Percentiles rank a stretch among this genome's conserved stretches.
Conservation (phyloP, 441 rosid genomes). For the Croton laevigatus region DNA sequence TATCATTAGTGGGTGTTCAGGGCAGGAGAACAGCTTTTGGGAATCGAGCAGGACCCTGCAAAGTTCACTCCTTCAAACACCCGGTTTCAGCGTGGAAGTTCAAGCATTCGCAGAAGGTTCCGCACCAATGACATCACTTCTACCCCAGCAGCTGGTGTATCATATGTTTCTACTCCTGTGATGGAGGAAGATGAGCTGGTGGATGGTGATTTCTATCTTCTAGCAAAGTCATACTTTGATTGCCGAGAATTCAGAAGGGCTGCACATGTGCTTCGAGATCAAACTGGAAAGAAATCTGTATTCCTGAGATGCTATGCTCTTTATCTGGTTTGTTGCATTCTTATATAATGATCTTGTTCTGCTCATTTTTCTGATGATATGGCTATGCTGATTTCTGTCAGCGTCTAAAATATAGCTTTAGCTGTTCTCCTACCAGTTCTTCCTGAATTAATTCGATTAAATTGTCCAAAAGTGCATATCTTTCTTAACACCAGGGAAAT, state of each 20-base stretch:
- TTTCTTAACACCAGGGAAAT: neutral
- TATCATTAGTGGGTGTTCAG: conserved; percentile 31
- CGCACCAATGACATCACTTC: conserved; percentile 66
- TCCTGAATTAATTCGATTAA: neutral
- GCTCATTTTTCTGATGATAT: neutral
- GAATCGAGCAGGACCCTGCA: conserved; percentile 80
- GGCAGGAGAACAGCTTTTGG: conserved; percentile 91
- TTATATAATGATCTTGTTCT: neutral
- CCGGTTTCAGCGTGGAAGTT: conserved; percentile 91
- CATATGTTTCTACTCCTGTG: conserved; percentile 69
- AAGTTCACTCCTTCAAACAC: conserved; percentile 86
- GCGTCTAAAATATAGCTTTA: neutral
- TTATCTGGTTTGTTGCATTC: conserved; percentile 56
- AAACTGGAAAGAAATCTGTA: conserved; percentile 64
- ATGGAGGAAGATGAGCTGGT: conserved; percentile 73
- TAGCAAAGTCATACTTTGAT: conserved; percentile 81
- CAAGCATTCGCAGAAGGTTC: conserved; percentile 79
- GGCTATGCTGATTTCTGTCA: neutral
- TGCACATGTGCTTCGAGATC: conserved; percentile 78
- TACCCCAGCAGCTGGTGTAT: conserved; percentile 62
- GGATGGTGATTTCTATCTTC: conserved; percentile 66
- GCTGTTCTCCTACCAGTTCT: neutral
- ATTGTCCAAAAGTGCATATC: neutral
- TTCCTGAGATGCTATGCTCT: conserved; percentile 89
- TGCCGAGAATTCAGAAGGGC: conserved; percentile 84